A percentile compares a stretch with the other conserved stretches of the same genome.
Conservation (phyloP, 805 yeast species). For the Brettanomyces nanus region DNA sequence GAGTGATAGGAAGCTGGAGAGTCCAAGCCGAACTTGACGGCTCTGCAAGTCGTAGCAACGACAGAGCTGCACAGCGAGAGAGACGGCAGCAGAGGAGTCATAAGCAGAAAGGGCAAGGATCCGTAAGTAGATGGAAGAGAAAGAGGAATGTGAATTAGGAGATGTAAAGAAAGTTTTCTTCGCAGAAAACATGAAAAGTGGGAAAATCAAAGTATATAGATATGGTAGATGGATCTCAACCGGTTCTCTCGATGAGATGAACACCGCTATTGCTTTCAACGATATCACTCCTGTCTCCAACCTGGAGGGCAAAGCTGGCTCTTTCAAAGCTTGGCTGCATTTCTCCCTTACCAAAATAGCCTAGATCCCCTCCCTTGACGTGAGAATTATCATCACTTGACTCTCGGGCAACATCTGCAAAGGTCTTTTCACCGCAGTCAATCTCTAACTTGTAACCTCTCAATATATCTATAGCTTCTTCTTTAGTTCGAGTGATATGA, state of each 20-base stretch:
- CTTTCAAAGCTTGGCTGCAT: conserved; percentile 95
- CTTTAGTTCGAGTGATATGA: conserved; percentile 70
- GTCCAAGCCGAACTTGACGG: no score
- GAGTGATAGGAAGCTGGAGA: no score
- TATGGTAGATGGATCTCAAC: no score
- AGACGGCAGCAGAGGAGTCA: no score
- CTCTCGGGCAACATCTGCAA: conserved; percentile 66
- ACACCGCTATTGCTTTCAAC: conserved; percentile 89
- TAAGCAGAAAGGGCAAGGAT: no score
- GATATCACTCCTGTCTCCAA: conserved; percentile 76
- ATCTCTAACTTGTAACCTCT: conserved; percentile 50
- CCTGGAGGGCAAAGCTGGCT: conserved; percentile 71
- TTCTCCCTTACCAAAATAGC: conserved; percentile 78
- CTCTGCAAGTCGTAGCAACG: no score
- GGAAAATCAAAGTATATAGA: no score
- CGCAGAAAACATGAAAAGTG: no score
- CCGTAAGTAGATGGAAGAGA: no score
- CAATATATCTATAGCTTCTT: conserved; percentile 68
- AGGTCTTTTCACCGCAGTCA: conserved; percentile 53
- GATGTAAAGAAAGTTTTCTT: no score
- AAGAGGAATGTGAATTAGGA: no score
- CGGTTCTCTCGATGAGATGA: conserved; percentile 82
- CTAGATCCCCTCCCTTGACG: conserved; percentile 85
- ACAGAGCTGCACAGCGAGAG: no score
- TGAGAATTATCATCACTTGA: conserved; percentile 89